Percentiles rank a stretch among this genome's conserved stretches.
phyloP scores from a whole-genome alignment of 495 filamentous ascomycete species.

The Aspergillus wentii region DNA sequence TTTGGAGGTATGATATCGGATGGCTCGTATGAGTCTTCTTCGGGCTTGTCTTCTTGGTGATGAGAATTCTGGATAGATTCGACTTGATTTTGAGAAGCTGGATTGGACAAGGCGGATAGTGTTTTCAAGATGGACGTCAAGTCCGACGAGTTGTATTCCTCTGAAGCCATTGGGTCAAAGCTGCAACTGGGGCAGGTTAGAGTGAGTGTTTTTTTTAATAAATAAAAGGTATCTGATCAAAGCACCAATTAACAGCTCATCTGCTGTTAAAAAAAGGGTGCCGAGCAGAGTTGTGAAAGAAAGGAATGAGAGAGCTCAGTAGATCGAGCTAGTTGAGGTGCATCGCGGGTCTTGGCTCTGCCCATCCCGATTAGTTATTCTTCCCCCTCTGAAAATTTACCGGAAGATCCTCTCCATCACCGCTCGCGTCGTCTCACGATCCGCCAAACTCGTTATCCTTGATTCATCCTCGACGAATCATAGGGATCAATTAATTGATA shows the following conservation, averaged over 20 bases:
- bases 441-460: neutral
- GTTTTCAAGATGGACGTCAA: constrained; percentile 51
- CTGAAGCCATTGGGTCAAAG: no score
- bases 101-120: constrained; percentile 37
- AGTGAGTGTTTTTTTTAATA: no score
- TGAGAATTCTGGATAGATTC: constrained; percentile 4
- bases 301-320: no score
- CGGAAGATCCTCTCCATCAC: constrained; percentile 12
- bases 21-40: constrained; percentile 21
- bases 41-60: constrained; percentile 2
- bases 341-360: constrained; percentile 1
- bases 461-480: no score
- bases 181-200: no score
- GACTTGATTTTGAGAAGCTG: constrained; percentile 6
- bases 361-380: no score
- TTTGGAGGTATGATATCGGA: constrained; percentile 10
- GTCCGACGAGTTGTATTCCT: constrained; percentile 37
- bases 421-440: constrained; percentile 8
- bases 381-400: constrained; percentile 37
- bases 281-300: no score
- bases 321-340: no score
- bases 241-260: no score
- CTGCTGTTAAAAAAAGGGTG: no score
- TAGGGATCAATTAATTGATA: constrained; percentile 7
- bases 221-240: no score